These are phyloP conservation scores for Metarhizium album DNA, from an alignment of 2,329 filamentous ascomycete genomes.

Conservation along the genomic window DNA sequence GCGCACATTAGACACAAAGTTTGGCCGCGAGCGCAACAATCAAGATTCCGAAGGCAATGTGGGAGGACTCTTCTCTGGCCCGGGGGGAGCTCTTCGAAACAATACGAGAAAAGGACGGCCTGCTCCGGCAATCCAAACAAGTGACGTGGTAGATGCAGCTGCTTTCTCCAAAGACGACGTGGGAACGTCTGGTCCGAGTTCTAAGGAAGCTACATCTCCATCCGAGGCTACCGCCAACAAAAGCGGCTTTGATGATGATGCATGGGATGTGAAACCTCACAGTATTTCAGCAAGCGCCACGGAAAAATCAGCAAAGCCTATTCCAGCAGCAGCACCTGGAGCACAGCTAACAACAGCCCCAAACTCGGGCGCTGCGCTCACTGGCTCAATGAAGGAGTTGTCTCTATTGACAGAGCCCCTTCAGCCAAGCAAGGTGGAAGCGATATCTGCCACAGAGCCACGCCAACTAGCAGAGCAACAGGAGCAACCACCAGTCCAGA, in stretches of 20 bases:
- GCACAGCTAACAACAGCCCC: constrained; percentile 7
- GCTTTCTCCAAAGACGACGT: constrained; percentile 58
- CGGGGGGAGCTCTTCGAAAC: constrained; percentile 82
- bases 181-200: constrained; percentile 12
- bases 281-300: constrained; percentile 44
- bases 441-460: constrained; percentile 15
- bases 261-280: constrained; percentile 78
- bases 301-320: constrained; percentile 14
- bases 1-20: constrained; percentile 76
- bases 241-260: constrained; percentile 85
- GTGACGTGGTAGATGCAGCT: constrained; percentile 77
- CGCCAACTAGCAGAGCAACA: constrained; percentile 13
- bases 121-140: constrained; percentile 74
- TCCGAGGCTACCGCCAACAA: constrained; percentile 11
- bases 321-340: constrained; percentile 9
- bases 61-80: constrained; percentile 78
- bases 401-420: constrained; percentile 43
- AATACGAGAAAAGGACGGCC: constrained; percentile 91
- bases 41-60: constrained; percentile 48
- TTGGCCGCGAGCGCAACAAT: constrained; percentile 46
- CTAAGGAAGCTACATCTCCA: constrained; percentile 14
- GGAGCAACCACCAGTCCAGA: constrained; percentile 26
- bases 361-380: constrained; percentile 3
- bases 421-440: constrained; percentile 34
- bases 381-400: constrained; percentile 52